Evolutionary conservation across 371 early-diverging fungal species (phyloP), one percentile per base, ranked within the genome.

Genomic region (Lichtheimia ornata): DNA sequence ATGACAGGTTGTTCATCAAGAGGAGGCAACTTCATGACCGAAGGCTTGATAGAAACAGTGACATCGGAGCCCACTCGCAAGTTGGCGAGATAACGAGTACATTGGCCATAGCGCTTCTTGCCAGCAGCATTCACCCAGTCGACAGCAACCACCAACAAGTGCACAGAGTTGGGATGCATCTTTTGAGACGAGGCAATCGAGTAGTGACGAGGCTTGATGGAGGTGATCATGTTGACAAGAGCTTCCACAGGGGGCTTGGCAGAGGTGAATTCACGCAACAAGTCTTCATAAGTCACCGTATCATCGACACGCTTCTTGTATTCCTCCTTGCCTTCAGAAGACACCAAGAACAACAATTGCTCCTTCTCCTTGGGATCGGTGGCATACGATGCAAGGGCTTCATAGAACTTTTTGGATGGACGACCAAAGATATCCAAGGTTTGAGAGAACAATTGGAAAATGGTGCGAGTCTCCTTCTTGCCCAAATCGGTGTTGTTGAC

Each of bases 161-260:
- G 95, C 24, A 97, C 95, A 53, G 84, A 81, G 77, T 90, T 90
- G 40, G 94, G 92, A 69, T 91, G 91, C 79, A 93, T 85, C 74
- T 84, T 88, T 71, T 89, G 86, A 18, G 93, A 88, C 13, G 95
- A 95, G 7, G 97, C 91, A 66, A 97, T 97, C 18, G 95, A 95
- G 84, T 97, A 97, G 66, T 95, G 96, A 59, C 97, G 90, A 51
- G 95, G 95, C 80, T 95, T 94, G 85, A 96, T 93, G 51, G 85
- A 77, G 4, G 95, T 84, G 58, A 97, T 78, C 61, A 89, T 70
- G 50, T 76, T 74, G 17, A 90, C 82, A 53, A 97, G 79, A 51
- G 85, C 84, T 47, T 85, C 82, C 49, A 94, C 67, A 50, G 88
- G 67, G 13, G 94, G 94, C 53, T 85, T 86, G 43, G 92, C 93